Conservation (phyloP, 2,329 filamentous ascomycete species). For the Pseudogymnoascus sp. region DNA sequence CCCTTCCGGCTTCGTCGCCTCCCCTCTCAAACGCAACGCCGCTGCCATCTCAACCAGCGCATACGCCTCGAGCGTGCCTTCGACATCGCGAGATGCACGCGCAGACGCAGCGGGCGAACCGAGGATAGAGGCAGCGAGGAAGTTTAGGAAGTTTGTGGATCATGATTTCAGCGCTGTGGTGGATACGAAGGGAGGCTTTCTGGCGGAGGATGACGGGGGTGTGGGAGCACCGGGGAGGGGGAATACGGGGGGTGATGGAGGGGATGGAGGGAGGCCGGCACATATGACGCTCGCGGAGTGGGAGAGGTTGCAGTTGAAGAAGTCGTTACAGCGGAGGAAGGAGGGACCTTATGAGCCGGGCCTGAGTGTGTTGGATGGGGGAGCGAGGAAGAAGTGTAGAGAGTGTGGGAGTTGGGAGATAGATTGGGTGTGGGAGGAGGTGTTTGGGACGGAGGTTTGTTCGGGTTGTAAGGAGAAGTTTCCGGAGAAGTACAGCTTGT, state of each 20-base stretch:
- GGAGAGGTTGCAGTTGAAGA: constrained; percentile 73
- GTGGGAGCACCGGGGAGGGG: constrained; percentile 64
- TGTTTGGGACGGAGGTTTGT: constrained; percentile 70
- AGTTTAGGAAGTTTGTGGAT: constrained; percentile 91
- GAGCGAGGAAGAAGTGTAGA: constrained; percentile 63
- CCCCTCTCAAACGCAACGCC: constrained; percentile 63
- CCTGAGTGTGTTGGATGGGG: constrained; percentile 62
- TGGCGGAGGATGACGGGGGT: constrained; percentile 86
- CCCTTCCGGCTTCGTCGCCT: constrained; percentile 62
- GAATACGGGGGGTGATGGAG: constrained; percentile 26
- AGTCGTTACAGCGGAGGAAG: constrained; percentile 63
- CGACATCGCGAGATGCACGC: constrained; percentile 63
- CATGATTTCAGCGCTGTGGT: constrained; percentile 98
- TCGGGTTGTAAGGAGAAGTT: constrained; percentile 76
- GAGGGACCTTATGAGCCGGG: constrained; percentile 83
- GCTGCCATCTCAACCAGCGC: constrained; percentile 48
- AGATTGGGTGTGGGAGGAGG: constrained; percentile 89
- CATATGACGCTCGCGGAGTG: constrained; percentile 88
- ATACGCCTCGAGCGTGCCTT: constrained; percentile 33
- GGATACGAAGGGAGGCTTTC: constrained; percentile 92
- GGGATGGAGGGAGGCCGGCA: constrained; percentile 60
- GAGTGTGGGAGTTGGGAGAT: constrained; percentile 83
- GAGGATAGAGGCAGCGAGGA: constrained; percentile 56
- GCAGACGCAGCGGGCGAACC: constrained; percentile 24
- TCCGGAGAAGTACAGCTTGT: constrained; percentile 86